Conservation (phyloP, 257 asterid species). For the Penstemon barbatus region DNA sequence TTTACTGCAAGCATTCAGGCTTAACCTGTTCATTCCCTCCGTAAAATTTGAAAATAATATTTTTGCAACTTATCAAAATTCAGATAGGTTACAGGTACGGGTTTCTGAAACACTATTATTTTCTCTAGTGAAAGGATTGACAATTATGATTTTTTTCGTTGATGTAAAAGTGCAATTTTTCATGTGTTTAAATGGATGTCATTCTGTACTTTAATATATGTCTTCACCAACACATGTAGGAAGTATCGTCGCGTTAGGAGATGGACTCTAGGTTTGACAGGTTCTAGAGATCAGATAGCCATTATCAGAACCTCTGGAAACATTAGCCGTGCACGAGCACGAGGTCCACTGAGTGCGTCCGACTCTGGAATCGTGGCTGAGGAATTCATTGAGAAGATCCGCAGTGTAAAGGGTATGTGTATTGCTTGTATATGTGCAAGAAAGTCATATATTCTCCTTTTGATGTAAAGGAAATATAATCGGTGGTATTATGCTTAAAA, state of each 20-base stretch:
- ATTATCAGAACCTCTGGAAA: conserved; percentile 95
- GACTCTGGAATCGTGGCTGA: conserved; percentile 88
- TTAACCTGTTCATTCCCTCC: conserved; percentile 20
- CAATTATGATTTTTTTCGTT: not conserved
- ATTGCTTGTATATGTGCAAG: conserved; percentile 1
- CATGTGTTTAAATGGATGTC: conserved; percentile 10
- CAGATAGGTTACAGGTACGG: conserved; percentile 12
- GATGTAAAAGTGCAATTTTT: conserved; percentile 4
- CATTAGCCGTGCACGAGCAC: conserved; percentile 71
- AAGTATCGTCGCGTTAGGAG: conserved; percentile 72
- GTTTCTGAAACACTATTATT: conserved; percentile 20
- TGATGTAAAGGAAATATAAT: conserved; percentile 9
- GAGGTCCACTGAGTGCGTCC: conserved; percentile 60
- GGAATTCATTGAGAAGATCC: conserved; percentile 84
- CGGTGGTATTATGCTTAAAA: not conserved
- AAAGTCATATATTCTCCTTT: conserved; percentile 8
- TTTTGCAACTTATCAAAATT: conserved; percentile 19
- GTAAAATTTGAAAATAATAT: conserved; percentile 10
- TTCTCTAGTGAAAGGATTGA: conserved; percentile 15
- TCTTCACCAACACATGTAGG: conserved; percentile 42
- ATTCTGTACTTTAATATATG: conserved; percentile 16
- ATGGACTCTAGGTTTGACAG: conserved; percentile 89
- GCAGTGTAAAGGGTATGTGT: conserved; percentile 71
- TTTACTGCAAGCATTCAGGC: conserved; percentile 11
- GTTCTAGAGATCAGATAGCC: conserved; percentile 74